Conservation (phyloP, 2,329 filamentous ascomycete species). For the Aspergillus pseudotamarii region DNA sequence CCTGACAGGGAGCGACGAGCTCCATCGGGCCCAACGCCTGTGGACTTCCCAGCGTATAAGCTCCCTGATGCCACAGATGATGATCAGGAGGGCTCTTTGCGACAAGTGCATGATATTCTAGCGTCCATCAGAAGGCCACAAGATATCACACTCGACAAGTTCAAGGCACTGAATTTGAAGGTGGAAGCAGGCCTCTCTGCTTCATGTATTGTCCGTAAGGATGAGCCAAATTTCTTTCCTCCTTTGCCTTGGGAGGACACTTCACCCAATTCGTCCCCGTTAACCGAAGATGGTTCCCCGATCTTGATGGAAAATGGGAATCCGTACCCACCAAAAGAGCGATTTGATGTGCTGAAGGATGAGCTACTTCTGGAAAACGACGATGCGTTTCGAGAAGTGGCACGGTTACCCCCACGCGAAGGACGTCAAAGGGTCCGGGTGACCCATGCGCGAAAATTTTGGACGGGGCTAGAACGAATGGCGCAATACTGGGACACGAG, state of each 20-base stretch:
- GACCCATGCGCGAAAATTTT: constrained; percentile 63
- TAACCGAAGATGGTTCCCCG: constrained; percentile 29
- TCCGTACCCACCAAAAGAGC: constrained; percentile 50
- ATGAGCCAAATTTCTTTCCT: constrained; percentile 38
- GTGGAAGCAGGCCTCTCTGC: constrained; percentile 41
- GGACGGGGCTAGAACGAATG: constrained; percentile 60
- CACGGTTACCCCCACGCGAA: constrained; percentile 49
- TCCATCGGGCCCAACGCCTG: constrained; percentile 52
- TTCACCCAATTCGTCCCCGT: constrained; percentile 14
- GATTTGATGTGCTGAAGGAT: constrained; percentile 51
- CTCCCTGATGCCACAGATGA: constrained; percentile 37
- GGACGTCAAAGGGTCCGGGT: constrained; percentile 53
- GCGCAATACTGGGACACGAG: constrained; percentile 65
- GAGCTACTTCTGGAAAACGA: constrained; percentile 60
- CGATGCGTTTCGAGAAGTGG: constrained; percentile 60
- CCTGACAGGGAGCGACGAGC: constrained; percentile 49
- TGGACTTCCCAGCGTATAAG: constrained; percentile 55
- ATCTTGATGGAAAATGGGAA: constrained; percentile 52
- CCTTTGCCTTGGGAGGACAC: constrained; percentile 40
- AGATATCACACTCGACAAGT: constrained; percentile 43
- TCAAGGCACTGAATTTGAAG: constrained; percentile 46
- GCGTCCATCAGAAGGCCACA: constrained; percentile 46
- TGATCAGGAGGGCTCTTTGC: constrained; percentile 40
- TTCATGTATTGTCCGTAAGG: constrained; percentile 38
- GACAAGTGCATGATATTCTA: constrained; percentile 46